A percentile compares a stretch with the other conserved stretches of the same genome.
Conservation (phyloP, 305 asterid species). For the Nicotiana rustica region DNA sequence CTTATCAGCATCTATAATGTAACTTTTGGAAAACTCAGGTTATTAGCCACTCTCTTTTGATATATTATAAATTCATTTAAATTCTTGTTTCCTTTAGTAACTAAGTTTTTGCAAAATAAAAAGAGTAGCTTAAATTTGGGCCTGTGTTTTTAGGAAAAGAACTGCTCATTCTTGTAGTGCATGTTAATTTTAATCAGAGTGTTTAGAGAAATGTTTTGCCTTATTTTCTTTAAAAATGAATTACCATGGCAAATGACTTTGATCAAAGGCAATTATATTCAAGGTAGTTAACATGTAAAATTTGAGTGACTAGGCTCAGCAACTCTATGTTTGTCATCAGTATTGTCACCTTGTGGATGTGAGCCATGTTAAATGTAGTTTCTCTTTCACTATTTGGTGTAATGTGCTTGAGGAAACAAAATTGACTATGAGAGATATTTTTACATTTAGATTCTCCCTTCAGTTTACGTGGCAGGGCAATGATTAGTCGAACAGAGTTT, state of each 20-base stretch:
- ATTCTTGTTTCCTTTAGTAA: too few relatives aligned
- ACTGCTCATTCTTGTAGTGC: not conserved
- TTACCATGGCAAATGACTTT: conserved; percentile 1
- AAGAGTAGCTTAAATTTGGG: conserved; percentile 13
- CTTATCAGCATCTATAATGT: too few relatives aligned
- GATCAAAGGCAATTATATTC: not conserved
- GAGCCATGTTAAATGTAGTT: conserved; percentile 8
- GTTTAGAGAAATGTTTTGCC: not conserved
- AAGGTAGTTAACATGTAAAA: conserved; percentile 11
- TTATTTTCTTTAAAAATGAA: not conserved
- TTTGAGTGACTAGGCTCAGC: not conserved
- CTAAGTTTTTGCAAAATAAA: too few relatives aligned
- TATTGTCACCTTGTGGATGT: conserved; percentile 2
- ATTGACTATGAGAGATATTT: not conserved
- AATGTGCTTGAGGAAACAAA: not conserved
- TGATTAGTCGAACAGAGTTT: not conserved
- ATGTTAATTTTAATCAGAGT: conserved; percentile 13
- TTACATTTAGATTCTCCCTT: conserved; percentile 25
- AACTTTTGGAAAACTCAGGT: too few relatives aligned
- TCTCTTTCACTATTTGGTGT: not conserved
- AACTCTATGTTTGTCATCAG: not conserved
- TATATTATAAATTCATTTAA: too few relatives aligned
- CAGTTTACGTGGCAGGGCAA: not conserved
- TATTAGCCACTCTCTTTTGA: too few relatives aligned
- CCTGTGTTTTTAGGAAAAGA: not conserved